Conservation (phyloP, 108 stramenopile species). For the Skeletonema costatum region DNA sequence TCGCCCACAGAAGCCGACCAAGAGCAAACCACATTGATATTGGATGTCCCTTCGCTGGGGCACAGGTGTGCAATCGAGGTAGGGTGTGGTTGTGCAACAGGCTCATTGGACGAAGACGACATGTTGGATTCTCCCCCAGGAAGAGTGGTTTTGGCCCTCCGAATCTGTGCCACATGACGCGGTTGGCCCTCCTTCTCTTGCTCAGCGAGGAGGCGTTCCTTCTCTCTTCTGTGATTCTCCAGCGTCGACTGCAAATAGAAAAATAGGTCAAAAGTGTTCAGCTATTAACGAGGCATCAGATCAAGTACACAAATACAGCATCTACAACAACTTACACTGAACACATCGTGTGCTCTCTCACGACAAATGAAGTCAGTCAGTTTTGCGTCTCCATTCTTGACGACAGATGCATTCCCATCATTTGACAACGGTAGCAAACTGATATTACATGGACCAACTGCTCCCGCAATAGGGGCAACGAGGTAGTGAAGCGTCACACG, state of each 20-base stretch:
- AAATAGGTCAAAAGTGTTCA: background rate
- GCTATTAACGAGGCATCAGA: background rate
- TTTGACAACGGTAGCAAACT: constrained; percentile 51
- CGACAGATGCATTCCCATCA: constrained; percentile 13
- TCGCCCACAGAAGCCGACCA: constrained; percentile 57
- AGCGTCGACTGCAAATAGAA: constrained; percentile 19
- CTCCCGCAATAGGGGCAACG: constrained; percentile 49
- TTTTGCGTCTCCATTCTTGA: constrained; percentile 2
- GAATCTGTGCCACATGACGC: constrained; percentile 81
- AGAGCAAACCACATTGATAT: constrained; percentile 67
- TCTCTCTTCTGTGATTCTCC: constrained; percentile 31
- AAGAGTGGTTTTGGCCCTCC: constrained; percentile 58
- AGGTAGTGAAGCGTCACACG: constrained; percentile 69
- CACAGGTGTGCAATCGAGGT: constrained; percentile 73
- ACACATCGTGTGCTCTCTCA: constrained; percentile 67
- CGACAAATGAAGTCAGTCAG: constrained; percentile 70
- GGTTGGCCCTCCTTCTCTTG: constrained; percentile 70
- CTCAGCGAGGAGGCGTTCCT: constrained; percentile 37
- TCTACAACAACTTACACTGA: constrained; percentile 40
- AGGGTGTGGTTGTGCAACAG: constrained; percentile 49
- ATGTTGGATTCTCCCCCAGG: constrained; percentile 12
- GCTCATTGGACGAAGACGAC: constrained; percentile 1
- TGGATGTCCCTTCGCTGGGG: constrained; percentile 47
- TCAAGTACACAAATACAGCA: background rate
- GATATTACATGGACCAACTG: constrained; percentile 39